Conservation (phyloP, 1,284 basidiomycete genomes). For the Inonotus obliquus region DNA sequence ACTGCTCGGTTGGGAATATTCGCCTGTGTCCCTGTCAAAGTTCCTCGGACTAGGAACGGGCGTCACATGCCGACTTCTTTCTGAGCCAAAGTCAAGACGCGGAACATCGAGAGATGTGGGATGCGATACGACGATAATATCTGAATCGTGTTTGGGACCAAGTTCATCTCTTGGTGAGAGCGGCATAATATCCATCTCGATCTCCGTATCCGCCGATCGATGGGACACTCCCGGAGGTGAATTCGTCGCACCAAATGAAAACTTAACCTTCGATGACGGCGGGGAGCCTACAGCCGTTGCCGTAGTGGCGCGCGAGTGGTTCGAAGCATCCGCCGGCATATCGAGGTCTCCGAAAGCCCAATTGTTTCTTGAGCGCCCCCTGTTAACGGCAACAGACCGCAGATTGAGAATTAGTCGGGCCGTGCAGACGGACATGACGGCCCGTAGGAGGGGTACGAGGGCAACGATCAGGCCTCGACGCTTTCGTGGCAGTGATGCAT, state of each 20-base stretch:
- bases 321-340: neutral
- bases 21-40: neutral
- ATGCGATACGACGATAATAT: neutral
- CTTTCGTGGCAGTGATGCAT: neutral
- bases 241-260: neutral
- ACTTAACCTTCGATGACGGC: neutral
- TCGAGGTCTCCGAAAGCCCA: constrained; percentile 5
- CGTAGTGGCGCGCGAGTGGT: neutral
- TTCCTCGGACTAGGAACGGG: neutral
- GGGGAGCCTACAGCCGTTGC: neutral
- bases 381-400: neutral
- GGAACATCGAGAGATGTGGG: neutral
- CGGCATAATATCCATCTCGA: neutral
- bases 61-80: neutral
- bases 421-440: constrained; percentile 13
- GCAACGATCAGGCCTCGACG: constrained; percentile 8
- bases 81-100: neutral
- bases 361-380: neutral
- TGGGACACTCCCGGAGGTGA: neutral
- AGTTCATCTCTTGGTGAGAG: too few species aligned
- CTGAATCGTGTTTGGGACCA: neutral
- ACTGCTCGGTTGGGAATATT: neutral
- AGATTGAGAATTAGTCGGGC: constrained; percentile 16
- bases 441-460: constrained; percentile 4
- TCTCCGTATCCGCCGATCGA: neutral